These are phyloP conservation scores for Starmerella sp. DNA, from an alignment of 805 yeast species.

Conservation along the genomic window DNA sequence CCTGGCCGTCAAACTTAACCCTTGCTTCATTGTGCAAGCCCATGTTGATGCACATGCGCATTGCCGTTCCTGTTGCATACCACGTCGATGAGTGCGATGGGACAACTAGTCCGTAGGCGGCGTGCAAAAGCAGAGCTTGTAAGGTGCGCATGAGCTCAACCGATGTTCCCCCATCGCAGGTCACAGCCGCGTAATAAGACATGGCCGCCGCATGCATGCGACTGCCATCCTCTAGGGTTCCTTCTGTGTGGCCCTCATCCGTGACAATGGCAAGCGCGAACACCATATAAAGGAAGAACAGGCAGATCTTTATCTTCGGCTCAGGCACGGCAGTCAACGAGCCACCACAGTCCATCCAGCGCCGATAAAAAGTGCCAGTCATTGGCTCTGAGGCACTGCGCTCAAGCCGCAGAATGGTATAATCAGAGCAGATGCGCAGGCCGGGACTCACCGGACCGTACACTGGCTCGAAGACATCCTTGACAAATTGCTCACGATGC, in stretches of 20 bases:
- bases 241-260: constrained; percentile 48
- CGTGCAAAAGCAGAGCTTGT: constrained; percentile 57
- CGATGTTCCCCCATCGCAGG: background rate
- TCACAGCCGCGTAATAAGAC: constrained; percentile 34
- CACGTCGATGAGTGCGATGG: constrained; percentile 90
- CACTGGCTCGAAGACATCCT: constrained; percentile 58
- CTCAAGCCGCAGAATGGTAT: constrained; percentile 9
- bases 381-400: constrained; percentile 16
- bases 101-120: constrained; percentile 70
- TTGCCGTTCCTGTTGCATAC: constrained; percentile 74
- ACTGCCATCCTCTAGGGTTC: constrained; percentile 35
- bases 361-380: constrained; percentile 18
- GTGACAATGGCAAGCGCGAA: constrained; percentile 73
- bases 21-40: constrained; percentile 64
- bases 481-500: constrained; percentile 68
- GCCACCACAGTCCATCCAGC: constrained; percentile 15
- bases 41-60: constrained; percentile 69
- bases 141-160: constrained; percentile 56
- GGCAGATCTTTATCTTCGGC: constrained; percentile 19
- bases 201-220: constrained; percentile 52
- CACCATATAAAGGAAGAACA: constrained; percentile 62
- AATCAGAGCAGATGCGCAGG: constrained; percentile 37
- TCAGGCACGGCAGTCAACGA: constrained; percentile 15
- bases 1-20: constrained; percentile 1
- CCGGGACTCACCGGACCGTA: constrained; percentile 55